A percentile compares a stretch with the other conserved stretches of the same genome.
Conservation (phyloP, 2,329 filamentous ascomycete species). For the Waltergamsia citrina region DNA sequence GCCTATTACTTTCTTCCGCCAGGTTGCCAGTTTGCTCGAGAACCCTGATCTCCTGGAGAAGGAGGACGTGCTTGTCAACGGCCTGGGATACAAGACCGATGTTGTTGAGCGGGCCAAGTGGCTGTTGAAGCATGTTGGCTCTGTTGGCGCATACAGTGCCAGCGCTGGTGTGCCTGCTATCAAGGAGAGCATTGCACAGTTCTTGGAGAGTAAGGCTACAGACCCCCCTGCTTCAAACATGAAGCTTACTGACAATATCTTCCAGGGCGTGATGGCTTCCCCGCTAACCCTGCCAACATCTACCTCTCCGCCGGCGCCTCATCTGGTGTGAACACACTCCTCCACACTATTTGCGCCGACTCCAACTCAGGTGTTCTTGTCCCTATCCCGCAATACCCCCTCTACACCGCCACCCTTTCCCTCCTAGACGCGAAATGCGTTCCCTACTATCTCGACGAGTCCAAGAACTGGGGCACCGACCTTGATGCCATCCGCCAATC, state of each 20-base stretch:
- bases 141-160: constrained; percentile 93
- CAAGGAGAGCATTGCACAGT: constrained; percentile 80
- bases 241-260: not conserved
- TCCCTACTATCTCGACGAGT: constrained; percentile 88
- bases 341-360: constrained; percentile 77
- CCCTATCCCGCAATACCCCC: constrained; percentile 94
- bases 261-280: constrained; percentile 74
- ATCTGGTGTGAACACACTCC: constrained; percentile 86
- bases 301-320: constrained; percentile 91
- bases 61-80: constrained; percentile 64
- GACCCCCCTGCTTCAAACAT: not conserved
- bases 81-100: constrained; percentile 81
- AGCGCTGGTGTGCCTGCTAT: constrained; percentile 83
- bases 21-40: constrained; percentile 88
- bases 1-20: constrained; percentile 97
- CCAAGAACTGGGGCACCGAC: constrained; percentile 79
- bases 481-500: constrained; percentile 66
- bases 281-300: constrained; percentile 70
- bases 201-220: constrained; percentile 67
- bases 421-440: constrained; percentile 80
- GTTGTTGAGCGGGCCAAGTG: constrained; percentile 75
- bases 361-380: constrained; percentile 77
- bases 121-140: constrained; percentile 75
- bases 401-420: constrained; percentile 89
- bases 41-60: constrained; percentile 79